Percentiles rank a stretch among this genome's conserved stretches.
Conservation (phyloP, 352 stramenopile species). For the Phytophthora aleatoria region DNA sequence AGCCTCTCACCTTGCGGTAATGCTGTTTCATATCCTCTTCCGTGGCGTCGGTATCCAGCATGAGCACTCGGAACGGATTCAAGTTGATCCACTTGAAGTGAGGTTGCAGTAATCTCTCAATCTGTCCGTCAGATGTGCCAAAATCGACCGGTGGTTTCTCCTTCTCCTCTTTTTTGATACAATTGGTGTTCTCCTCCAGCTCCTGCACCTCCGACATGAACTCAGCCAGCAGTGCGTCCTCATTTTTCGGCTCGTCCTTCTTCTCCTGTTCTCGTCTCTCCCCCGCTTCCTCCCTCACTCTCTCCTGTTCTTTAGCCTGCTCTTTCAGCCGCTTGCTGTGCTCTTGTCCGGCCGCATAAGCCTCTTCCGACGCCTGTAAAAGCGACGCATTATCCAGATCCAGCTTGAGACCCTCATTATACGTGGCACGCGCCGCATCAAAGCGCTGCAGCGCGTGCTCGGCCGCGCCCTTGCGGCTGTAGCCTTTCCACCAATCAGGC, state of each 20-base stretch:
- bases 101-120: constrained; percentile 66
- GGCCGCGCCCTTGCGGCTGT: constrained; percentile 82
- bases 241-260: constrained; percentile 38
- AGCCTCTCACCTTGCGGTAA: constrained; percentile 75
- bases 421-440: constrained; percentile 73
- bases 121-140: constrained; percentile 64
- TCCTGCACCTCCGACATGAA: constrained; percentile 90
- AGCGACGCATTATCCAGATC: constrained; percentile 80
- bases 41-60: constrained; percentile 85
- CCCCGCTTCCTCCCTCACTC: constrained; percentile 42
- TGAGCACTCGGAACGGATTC: constrained; percentile 89
- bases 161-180: constrained; percentile 74
- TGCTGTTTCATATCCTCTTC: constrained; percentile 92
- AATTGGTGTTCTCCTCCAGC: constrained; percentile 78
- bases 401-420: constrained; percentile 62
- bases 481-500: constrained; percentile 90
- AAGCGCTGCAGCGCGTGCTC: constrained; percentile 79
- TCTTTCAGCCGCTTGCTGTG: constrained; percentile 68
- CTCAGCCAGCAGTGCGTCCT: constrained; percentile 69
- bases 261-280: constrained; percentile 33
- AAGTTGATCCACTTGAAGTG: constrained; percentile 90
- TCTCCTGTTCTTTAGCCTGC: constrained; percentile 51
- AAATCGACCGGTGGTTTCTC: constrained; percentile 72
- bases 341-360: constrained; percentile 69
- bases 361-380: constrained; percentile 68